Percentiles rank a stretch among this genome's conserved stretches.
Evolutionary conservation across 371 early-diverging fungal genomes (phyloP).

Genomic region (Rhizopus stolonifer): DNA sequence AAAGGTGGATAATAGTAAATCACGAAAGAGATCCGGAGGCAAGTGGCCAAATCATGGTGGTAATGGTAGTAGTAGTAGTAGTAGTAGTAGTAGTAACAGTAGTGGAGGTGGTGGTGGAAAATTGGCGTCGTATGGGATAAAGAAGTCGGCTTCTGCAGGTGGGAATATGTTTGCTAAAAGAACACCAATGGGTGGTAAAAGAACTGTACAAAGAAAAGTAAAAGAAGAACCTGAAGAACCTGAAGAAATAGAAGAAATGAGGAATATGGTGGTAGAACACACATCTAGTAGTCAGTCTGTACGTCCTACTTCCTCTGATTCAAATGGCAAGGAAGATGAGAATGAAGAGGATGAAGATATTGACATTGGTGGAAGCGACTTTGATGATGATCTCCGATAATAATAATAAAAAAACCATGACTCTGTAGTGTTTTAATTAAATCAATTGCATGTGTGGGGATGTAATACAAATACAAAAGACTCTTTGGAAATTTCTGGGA

Average conservation of each 20-base stretch:
- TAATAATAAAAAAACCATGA: too few species aligned
- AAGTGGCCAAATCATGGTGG: neutral
- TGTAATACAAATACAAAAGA: too few species aligned
- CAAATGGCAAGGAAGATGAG: too few species aligned
- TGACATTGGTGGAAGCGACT: conserved; percentile 66
- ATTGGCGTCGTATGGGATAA: conserved; percentile 1
- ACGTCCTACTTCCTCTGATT: too few species aligned
- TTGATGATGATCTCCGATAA: conserved; percentile 57
- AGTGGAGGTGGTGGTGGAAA: neutral
- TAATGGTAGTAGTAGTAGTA: too few species aligned
- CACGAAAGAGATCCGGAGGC: conserved; percentile 3
- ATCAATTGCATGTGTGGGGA: too few species aligned
- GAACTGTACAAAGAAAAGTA: neutral
- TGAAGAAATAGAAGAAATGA: conserved; percentile 7
- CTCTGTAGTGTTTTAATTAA: too few species aligned
- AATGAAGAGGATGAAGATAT: conserved; percentile 65
- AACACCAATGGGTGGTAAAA: conserved; percentile 1
- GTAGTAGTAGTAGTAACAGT: too few species aligned
- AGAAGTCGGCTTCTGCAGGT: conserved; percentile 1
- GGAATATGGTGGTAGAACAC: conserved; percentile 3
- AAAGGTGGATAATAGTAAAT: too few species aligned
- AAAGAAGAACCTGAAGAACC: too few species aligned
- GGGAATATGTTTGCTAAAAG: neutral
- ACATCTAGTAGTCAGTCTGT: neutral
- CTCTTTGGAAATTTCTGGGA: too few species aligned